Evolutionary conservation across 75 land plant genomes (phyloP).

Genomic region (Selaginella tamariscina): DNA sequence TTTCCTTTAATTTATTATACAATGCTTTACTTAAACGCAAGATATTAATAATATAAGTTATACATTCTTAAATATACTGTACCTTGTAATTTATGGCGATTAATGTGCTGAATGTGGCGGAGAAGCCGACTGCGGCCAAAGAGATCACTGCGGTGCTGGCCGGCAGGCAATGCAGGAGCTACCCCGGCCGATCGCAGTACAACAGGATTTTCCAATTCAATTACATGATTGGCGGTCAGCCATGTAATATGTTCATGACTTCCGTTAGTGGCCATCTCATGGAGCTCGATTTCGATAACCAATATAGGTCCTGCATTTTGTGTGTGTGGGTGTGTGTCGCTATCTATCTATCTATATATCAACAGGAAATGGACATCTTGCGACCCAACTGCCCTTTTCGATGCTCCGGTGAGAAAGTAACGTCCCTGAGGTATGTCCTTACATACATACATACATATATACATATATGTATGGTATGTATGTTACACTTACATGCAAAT

Average conservation of each 20-base stretch:
- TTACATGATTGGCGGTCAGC: slow-evolving; percentile 43
- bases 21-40: too few relatives aligned
- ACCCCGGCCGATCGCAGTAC: slow-evolving; percentile 68
- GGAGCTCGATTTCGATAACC: slow-evolving; percentile 90
- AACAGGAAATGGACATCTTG: slow-evolving; percentile 84
- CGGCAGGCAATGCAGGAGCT: slow-evolving; percentile 26
- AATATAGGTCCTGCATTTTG: too few relatives aligned
- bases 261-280: slow-evolving; percentile 93
- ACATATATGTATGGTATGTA: too few relatives aligned
- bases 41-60: too few relatives aligned
- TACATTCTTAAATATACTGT: too few relatives aligned
- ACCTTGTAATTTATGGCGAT: slow-evolving; percentile 16
- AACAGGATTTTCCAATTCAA: slow-evolving; percentile 81
- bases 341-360: too few relatives aligned
- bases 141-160: slow-evolving; percentile 71
- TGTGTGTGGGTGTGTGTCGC: too few relatives aligned
- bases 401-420: slow-evolving; percentile 65
- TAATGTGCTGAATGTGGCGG: slow-evolving; percentile 82
- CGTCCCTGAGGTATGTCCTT: slow-evolving; percentile 74
- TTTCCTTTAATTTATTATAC: too few relatives aligned
- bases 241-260: slow-evolving; percentile 59
- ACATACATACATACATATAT: too few relatives aligned
- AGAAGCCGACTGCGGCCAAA: slow-evolving; percentile 96
- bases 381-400: slow-evolving; percentile 66
- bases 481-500: not conserved